Conservation (phyloP, 441 rosid genomes). For the Erysimum pusillum region DNA sequence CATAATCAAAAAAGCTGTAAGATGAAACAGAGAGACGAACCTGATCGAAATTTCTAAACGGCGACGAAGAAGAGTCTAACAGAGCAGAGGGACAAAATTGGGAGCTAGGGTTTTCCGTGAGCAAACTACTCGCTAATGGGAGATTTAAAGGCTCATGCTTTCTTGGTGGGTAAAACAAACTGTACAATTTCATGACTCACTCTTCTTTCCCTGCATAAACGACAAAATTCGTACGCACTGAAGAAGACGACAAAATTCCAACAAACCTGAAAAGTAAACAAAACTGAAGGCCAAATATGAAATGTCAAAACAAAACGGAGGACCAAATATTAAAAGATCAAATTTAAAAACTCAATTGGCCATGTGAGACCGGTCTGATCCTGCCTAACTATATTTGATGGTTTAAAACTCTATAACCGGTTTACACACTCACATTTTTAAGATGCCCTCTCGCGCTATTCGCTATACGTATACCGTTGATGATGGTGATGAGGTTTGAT, state of each 20-base stretch:
- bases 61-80: not conserved
- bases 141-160: not conserved
- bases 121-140: not conserved
- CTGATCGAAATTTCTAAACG: not conserved
- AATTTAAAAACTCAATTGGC: too few relatives aligned
- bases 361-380: constrained; percentile 2
- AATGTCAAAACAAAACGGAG: too few relatives aligned
- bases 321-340: too few relatives aligned
- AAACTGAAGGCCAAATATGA: too few relatives aligned
- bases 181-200: not conserved
- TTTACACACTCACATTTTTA: not conserved
- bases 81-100: too few relatives aligned
- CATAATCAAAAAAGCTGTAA: not conserved
- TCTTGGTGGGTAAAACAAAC: not conserved
- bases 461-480: too few relatives aligned
- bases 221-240: too few relatives aligned
- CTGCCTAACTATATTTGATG: constrained; percentile 14
- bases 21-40: not conserved
- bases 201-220: too few relatives aligned
- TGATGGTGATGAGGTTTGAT: constrained; percentile 27
- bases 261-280: too few relatives aligned
- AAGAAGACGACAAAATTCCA: too few relatives aligned
- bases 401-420: constrained; percentile 10
- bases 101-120: not conserved
- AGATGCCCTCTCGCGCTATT: too few relatives aligned